A percentile compares a stretch with the other conserved stretches of the same genome.
These are phyloP conservation scores for Sclerotinia borealis DNA, from an alignment of 2,329 filamentous ascomycete species.

Conservation along the genomic window DNA sequence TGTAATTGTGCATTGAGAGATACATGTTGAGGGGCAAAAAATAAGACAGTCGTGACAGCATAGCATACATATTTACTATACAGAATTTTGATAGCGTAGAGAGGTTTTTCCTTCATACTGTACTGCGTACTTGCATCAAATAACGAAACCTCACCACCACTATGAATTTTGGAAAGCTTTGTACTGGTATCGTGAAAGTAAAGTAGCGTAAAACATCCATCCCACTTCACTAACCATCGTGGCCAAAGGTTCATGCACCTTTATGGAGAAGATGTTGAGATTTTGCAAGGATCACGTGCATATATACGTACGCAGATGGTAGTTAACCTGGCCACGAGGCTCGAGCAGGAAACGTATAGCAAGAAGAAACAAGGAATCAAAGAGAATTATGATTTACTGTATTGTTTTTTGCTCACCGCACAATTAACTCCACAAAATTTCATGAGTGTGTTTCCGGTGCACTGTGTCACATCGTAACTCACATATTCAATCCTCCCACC, in stretches of 20 bases:
- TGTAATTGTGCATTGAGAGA: background rate
- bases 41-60: background rate
- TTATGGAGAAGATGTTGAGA: background rate
- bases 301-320: background rate
- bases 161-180: constrained; percentile 3
- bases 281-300: background rate
- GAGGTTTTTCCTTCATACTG: background rate
- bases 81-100: background rate
- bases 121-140: constrained; percentile 2
- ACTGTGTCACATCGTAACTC: background rate
- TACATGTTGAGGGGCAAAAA: background rate
- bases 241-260: constrained; percentile 3
- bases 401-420: constrained; percentile 7
- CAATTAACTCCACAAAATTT: constrained; percentile 3
- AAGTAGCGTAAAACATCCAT: background rate
- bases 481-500: background rate
- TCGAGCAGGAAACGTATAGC: background rate
- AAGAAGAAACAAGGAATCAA: constrained; percentile 11
- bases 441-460: background rate
- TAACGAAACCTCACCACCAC: background rate
- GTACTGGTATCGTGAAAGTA: background rate
- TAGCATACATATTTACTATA: background rate
- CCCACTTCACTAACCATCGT: constrained; percentile 4
- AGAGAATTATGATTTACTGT: background rate
- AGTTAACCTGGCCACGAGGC: too few relatives aligned